Evolutionary conservation across 306 rosid genomes (phyloP).

Genomic region (Pyrus pyrifolia): DNA sequence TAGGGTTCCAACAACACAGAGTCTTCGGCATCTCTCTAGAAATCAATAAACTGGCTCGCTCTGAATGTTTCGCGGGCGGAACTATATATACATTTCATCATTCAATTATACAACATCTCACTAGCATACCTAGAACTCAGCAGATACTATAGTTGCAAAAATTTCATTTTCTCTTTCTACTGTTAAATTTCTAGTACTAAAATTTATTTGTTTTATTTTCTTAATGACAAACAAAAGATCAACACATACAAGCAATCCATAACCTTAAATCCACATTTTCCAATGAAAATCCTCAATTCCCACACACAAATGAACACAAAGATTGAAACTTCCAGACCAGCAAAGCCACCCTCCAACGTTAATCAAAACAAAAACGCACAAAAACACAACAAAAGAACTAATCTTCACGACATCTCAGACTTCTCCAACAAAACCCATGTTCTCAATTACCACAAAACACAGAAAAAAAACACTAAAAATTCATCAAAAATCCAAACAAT

Average conservation of each 20-base stretch:
- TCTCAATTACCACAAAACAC: neutral
- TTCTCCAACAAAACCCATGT: neutral
- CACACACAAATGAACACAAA: neutral
- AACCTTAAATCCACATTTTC: neutral
- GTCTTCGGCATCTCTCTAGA: neutral
- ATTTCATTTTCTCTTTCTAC: neutral
- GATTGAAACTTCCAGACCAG: neutral
- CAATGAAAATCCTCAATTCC: neutral
- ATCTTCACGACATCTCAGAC: slow-evolving; percentile 1
- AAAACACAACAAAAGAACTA: neutral
- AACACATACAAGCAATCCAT: neutral
- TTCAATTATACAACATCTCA: neutral
- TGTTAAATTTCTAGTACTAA: neutral
- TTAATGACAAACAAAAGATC: neutral
- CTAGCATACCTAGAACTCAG: neutral
- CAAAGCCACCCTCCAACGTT: neutral
- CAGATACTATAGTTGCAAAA: neutral
- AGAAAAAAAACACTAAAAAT: neutral
- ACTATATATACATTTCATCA: neutral
- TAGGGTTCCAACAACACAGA: too few species aligned
- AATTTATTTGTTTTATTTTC: neutral
- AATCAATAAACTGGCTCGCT: neutral
- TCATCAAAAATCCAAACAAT: neutral
- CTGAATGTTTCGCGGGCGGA: neutral
- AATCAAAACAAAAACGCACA: neutral